These are phyloP conservation scores for Plasmopara viticola DNA, from an alignment of 352 stramenopile species.

Conservation along the genomic window DNA sequence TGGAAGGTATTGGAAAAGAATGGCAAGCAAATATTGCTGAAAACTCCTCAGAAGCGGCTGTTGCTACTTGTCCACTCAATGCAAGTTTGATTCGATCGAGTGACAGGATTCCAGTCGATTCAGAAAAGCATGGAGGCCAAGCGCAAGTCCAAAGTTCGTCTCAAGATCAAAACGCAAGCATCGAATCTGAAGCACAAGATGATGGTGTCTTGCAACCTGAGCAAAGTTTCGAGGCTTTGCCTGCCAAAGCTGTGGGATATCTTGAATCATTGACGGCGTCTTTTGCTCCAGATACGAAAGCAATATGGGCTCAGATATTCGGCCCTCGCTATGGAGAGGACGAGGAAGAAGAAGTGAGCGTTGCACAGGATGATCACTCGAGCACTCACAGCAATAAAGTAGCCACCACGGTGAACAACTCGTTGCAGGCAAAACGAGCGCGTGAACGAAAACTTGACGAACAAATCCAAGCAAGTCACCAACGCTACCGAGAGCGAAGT, in stretches of 20 bases:
- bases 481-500: slow-evolving; percentile 20
- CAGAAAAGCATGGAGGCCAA: neutral
- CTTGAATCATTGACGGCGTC: slow-evolving; percentile 26
- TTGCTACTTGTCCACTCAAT: neutral
- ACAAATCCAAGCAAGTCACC: slow-evolving; percentile 36
- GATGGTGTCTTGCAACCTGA: neutral
- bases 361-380: slow-evolving; percentile 4
- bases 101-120: neutral
- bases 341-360: slow-evolving; percentile 1
- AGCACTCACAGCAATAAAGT: slow-evolving; percentile 1
- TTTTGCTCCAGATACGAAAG: slow-evolving; percentile 33
- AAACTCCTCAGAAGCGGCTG: neutral
- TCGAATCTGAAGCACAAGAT: neutral
- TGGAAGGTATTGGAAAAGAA: neutral
- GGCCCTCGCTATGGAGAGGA: slow-evolving; percentile 48
- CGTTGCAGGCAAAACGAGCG: slow-evolving; percentile 31
- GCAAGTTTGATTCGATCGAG: neutral
- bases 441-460: slow-evolving; percentile 36
- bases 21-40: neutral
- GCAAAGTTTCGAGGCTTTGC: slow-evolving; percentile 1
- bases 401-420: slow-evolving; percentile 17
- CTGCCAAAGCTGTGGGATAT: slow-evolving; percentile 12
- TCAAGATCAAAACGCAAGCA: neutral
- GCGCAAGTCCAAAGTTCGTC: neutral
- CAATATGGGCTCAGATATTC: slow-evolving; percentile 50